Conservation (phyloP, 2,329 filamentous ascomycete species). For the Neonectria coccinea region DNA sequence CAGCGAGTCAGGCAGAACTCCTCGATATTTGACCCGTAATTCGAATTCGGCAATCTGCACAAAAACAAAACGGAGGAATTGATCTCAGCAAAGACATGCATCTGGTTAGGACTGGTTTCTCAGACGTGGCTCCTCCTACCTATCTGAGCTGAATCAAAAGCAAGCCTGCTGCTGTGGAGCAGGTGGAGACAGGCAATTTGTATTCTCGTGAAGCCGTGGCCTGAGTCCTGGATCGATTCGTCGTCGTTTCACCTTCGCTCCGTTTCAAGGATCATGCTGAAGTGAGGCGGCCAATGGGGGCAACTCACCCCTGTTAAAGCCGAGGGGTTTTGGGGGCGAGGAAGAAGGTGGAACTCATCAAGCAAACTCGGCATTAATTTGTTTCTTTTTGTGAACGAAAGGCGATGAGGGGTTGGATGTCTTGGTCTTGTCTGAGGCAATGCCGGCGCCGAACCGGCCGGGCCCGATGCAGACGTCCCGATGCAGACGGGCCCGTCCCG, state of each 20-base stretch:
- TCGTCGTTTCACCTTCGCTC: constrained; percentile 5
- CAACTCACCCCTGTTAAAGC: constrained; percentile 2
- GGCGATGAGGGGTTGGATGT: not conserved
- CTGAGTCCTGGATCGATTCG: constrained; percentile 13
- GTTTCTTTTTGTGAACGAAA: not conserved
- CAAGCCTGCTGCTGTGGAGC: constrained; percentile 19
- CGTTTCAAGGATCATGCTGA: constrained; percentile 13
- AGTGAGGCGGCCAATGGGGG: constrained; percentile 6
- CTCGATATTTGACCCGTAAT: not conserved
- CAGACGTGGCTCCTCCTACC: not conserved
- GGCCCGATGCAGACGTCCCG: constrained; percentile 12
- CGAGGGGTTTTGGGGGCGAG: not conserved
- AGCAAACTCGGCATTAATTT: not conserved
- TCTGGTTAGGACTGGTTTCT: not conserved
- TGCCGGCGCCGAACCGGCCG: constrained; percentile 23
- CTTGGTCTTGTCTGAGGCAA: constrained; percentile 4
- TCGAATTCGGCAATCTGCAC: not conserved
- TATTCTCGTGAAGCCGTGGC: constrained; percentile 5
- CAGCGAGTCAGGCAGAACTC: not conserved
- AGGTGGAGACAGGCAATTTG: constrained; percentile 1
- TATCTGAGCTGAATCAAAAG: constrained; percentile 18
- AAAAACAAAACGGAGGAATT: not conserved
- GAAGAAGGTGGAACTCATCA: not conserved
- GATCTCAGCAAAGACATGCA: not conserved
- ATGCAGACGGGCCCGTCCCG: constrained; percentile 3